These are phyloP conservation scores for Colletotrichum filicis DNA, from an alignment of 2,329 filamentous ascomycete genomes.

Conservation along the genomic window DNA sequence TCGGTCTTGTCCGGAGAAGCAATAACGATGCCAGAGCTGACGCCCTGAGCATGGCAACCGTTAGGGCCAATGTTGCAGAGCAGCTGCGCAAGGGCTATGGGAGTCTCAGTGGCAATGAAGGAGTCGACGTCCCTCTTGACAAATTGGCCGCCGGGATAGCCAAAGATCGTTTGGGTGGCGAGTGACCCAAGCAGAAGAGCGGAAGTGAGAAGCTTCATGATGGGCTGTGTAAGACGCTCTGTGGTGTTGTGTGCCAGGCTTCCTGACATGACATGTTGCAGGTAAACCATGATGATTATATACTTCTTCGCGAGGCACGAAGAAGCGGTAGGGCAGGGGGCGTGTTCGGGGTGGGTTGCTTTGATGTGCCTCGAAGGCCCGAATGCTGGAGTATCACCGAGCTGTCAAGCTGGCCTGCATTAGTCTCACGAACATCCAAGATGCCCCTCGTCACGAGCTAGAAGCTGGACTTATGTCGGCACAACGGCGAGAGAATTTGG, in stretches of 20 bases:
- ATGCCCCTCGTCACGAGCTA: background rate
- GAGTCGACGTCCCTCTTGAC: conserved; percentile 61
- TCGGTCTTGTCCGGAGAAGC: conserved; percentile 64
- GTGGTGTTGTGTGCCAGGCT: conserved; percentile 30
- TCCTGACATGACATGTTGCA: conserved; percentile 28
- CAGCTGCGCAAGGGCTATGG: conserved; percentile 62
- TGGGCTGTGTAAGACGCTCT: conserved; percentile 45
- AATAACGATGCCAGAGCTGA: conserved; percentile 62
- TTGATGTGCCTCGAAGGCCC: conserved; percentile 33
- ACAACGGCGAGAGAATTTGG: background rate
- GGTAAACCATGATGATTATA: conserved; percentile 31
- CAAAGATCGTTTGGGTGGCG: conserved; percentile 62
- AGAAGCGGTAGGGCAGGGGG: background rate
- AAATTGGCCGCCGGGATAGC: conserved; percentile 54
- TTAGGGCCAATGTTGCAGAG: conserved; percentile 69
- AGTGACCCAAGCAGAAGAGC: conserved; percentile 61
- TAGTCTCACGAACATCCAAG: conserved; percentile 12
- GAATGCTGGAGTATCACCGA: conserved; percentile 33
- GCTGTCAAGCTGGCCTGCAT: conserved; percentile 29
- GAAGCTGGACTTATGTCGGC: conserved; percentile 14
- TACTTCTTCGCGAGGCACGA: background rate
- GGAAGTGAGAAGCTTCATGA: conserved; percentile 63
- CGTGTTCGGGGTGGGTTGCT: background rate
- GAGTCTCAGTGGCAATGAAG: conserved; percentile 63
- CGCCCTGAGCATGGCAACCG: conserved; percentile 61